phyloP scores from a whole-genome alignment of 805 yeast species.

The Kuraishia piskuri region DNA sequence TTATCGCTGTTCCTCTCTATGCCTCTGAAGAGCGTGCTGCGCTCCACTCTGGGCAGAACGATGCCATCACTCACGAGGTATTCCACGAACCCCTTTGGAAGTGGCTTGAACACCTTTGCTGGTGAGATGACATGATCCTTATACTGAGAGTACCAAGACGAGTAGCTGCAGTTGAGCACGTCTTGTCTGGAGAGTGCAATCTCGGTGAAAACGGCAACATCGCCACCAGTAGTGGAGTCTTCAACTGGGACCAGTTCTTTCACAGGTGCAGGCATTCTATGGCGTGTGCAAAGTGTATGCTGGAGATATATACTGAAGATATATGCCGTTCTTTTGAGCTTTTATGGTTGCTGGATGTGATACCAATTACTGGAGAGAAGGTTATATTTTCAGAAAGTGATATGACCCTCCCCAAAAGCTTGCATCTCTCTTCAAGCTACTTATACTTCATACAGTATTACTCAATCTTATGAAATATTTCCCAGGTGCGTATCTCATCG shows the following conservation, averaged over 20 bases:
- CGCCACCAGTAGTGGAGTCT: not conserved
- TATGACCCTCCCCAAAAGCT: too few species aligned
- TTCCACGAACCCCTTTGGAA: slow-evolving; percentile 48
- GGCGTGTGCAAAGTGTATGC: not conserved
- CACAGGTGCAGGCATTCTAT: not conserved
- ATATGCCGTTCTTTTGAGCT: too few species aligned
- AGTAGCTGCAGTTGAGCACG: slow-evolving; percentile 42
- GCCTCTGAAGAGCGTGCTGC: slow-evolving; percentile 22
- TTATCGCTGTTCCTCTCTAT: slow-evolving; percentile 39
- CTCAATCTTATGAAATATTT: not conserved
- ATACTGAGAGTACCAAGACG: slow-evolving; percentile 53
- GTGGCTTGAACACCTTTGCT: slow-evolving; percentile 42
- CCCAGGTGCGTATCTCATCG: not conserved
- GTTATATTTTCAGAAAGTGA: not conserved
- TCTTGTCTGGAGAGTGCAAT: slow-evolving; percentile 26
- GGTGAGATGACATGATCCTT: slow-evolving; percentile 35
- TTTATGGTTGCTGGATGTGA: too few species aligned
- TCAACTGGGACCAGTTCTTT: not conserved
- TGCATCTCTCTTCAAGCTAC: not conserved
- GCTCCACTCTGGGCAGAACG: slow-evolving; percentile 36
- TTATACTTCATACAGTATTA: not conserved
- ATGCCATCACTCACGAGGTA: slow-evolving; percentile 67
- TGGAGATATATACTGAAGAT: too few species aligned
- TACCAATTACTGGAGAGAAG: not conserved
- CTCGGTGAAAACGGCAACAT: slow-evolving; percentile 14